A percentile compares a stretch with the other conserved stretches of the same genome.
These are phyloP conservation scores for Petunia secreta DNA, from an alignment of 257 asterid species.

Conservation along the genomic window DNA sequence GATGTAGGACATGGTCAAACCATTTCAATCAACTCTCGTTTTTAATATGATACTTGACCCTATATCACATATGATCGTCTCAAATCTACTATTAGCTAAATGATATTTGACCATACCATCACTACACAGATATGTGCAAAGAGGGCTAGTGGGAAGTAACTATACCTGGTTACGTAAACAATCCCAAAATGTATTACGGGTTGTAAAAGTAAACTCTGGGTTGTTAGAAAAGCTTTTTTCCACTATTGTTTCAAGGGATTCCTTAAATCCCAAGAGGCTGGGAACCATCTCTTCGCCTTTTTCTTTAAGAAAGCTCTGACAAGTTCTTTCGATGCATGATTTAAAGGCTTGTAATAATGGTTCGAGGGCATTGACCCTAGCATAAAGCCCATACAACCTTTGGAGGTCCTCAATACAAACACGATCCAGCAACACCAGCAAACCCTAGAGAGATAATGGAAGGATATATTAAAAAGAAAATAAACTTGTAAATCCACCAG, in stretches of 20 bases:
- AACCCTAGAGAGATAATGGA: conserved; percentile 62
- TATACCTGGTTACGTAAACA: conserved; percentile 92
- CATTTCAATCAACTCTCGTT: not conserved
- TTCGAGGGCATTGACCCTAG: conserved; percentile 83
- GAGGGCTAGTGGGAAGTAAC: not conserved
- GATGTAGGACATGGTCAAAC: conserved; percentile 3
- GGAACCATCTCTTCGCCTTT: conserved; percentile 98
- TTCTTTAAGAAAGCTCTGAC: conserved; percentile 92
- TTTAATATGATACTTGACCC: not conserved
- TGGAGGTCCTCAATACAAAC: conserved; percentile 88
- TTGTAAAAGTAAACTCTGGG: conserved; percentile 84
- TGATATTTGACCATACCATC: not conserved
- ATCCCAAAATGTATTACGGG: conserved; percentile 94
- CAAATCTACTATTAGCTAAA: not conserved
- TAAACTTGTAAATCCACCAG: conserved; percentile 22
- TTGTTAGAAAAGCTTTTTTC: conserved; percentile 87
- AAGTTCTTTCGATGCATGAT: conserved; percentile 82
- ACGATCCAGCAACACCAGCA: conserved; percentile 78
- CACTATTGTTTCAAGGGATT: conserved; percentile 84
- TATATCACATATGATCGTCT: not conserved
- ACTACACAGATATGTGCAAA: not conserved
- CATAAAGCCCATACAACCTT: conserved; percentile 75
- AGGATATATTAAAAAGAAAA: not conserved
- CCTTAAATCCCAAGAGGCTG: conserved; percentile 82
- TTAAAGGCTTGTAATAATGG: conserved; percentile 76